Evolutionary conservation across 371 early-diverging fungal species (phyloP), one percentile per base, ranked within the genome.

Genomic region (Nematocida ausubeli): DNA sequence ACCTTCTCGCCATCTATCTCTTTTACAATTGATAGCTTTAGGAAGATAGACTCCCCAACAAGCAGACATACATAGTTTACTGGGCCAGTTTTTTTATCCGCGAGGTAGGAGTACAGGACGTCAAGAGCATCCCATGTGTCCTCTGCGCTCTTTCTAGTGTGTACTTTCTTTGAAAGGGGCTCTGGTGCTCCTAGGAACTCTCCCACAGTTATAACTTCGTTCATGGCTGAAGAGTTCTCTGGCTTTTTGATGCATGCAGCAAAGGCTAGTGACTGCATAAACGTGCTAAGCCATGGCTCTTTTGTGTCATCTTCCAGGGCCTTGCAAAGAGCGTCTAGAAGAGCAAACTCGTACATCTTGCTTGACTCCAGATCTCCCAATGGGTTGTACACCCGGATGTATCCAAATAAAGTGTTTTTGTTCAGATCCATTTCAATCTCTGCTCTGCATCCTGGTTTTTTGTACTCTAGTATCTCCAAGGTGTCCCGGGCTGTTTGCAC

Each of bases 281-380:
- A 54, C n/a, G 60, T 52, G 32, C 34, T 24, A 0, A 70, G 58
- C 70, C 70, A 70, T 2, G 51, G 70, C 55, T 70, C 70, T 42
- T 70, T 70, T 12, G 55, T 58, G 2, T 70, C 58, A 2, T 26
- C 26, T 30, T 42, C n/a, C 5, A 70, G 50, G 5, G 70, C 56
- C 5, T 28, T 55, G 5, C 19, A 7, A 9, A 54, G 1, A 5
- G 28, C 24, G 14, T n/a, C 2, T 26, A 26, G 22, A 14, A 57
- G 24, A 16, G 7, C 32, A 70, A 70, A 70, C 6, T 16, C n/a
- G 42, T 70, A 70, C 16, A 9, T 1, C 22, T 34, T 70, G 1
- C 6, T 35, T 3, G 7, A 57, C 22, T 14, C 28, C 7, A 37
- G 22, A 5, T 37, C 34, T 3, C 28, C 34, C 49, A 30, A 6